Evolutionary conservation across 1,284 basidiomycete genomes (phyloP), one percentile per base, ranked within the genome.

Genomic region (Neonothopanus nambi): DNA sequence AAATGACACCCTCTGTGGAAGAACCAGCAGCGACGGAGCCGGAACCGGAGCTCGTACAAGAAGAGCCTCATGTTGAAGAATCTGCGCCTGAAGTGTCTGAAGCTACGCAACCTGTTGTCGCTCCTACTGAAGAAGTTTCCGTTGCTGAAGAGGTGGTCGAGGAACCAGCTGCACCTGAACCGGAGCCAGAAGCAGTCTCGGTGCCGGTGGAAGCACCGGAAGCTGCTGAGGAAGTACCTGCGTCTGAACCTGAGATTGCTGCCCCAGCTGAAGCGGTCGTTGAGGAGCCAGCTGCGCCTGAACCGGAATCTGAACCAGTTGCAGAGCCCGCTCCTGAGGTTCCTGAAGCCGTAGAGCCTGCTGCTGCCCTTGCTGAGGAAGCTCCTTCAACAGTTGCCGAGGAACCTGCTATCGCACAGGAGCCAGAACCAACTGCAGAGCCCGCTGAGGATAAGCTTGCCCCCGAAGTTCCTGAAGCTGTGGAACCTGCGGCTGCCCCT

Each of bases 161-260:
- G 40, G 60, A 54, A 45, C 55, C 61, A 28, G 26, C 47, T 9
- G 38, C 40, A 6, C 45, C 43, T 13, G 51, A 52, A 21, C 17
- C 30, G 13, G 23, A 7, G 13, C 24, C 20, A 9, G 42, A n/a
- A 15, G 13, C 42, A 12, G n/a, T 17, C 26, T 7, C 15, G 13
- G 21, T 23, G 30, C 12, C 23, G 20, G 24, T 23, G 6, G 43
- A 30, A 15, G 35, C n/a, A 44, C 7, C 24, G n/a, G 42, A 7
- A n/a, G 28, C 3, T 26, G 15, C 15, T 26, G 24, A 44, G 30
- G 11, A 37, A n/a, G 45, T 18, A 21, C 36, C 5, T 28, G 48
- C 21, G n/a, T 12, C 20, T 13, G 40, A 18, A 42, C 21, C 21
- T 12, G 48, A 45, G 18, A 24, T 45, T 18, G 7, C 43, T 44